Evolutionary conservation across 2,329 filamentous ascomycete species (phyloP), one percentile per base, ranked within the genome.

Genomic region (Hypocrella siamensis): DNA sequence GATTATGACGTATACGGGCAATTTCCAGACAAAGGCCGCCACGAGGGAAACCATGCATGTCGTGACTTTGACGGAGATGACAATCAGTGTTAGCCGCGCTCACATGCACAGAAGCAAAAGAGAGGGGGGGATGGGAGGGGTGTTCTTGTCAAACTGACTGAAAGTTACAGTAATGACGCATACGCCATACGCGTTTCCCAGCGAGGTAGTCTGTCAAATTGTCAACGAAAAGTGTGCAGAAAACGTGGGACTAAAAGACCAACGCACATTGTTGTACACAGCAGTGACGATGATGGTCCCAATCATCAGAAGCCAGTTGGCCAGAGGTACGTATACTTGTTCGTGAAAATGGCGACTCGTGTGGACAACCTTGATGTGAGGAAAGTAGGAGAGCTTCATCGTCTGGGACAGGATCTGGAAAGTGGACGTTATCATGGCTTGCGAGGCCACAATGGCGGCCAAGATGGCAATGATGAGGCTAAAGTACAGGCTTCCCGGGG

Each of bases 91-190:
- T 22, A 7, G 21, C 7, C 7, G 12, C 7, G 21, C 7, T 12
- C 21, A 22, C 12, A 12, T n/a, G n/a, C n/a, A 22, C 7, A 22
- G 21, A 22, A 22, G 12, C 7, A 7, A 22, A 22, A 22, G 21
- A 7, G 7, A 22, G 24, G 10, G 6, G 6, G 26, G 12, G 19
- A 27, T 10, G 17, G 30, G n/a, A n/a, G n/a, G n/a, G n/a, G n/a
- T n/a, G n/a, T n/a, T n/a, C n/a, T n/a, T n/a, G n/a, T n/a, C n/a
- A 5, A 21, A 29, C 35, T 16, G 29, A 37, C 35, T 74, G 47
- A 85, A 82, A 0, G 79, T 82, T 27, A 85, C 80, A 30, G 81
- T 70, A 42, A 85, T 82, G 46, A 86, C 80, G 41, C 80, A 86
- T 6, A 82, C 75, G 25, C 80, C 79, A 42, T 85, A 85, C 0